These are phyloP conservation scores for Penicillium paxilli DNA, from an alignment of 495 filamentous ascomycete genomes.

Conservation along the genomic window DNA sequence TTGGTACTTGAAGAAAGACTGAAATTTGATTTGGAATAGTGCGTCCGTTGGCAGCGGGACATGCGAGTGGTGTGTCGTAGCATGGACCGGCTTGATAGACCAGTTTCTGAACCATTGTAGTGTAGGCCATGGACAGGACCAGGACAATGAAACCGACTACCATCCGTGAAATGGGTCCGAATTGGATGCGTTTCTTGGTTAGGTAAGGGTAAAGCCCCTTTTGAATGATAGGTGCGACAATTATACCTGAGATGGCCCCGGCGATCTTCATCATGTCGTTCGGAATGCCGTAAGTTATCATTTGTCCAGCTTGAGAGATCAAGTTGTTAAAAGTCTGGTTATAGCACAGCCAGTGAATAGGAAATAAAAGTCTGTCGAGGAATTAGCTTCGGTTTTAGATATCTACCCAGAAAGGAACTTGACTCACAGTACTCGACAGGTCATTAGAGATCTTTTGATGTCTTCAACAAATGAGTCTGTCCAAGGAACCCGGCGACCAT, in stretches of 20 bases:
- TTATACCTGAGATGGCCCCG: slow-evolving; percentile 28
- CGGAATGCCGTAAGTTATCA: slow-evolving; percentile 37
- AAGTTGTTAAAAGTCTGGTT: slow-evolving; percentile 47
- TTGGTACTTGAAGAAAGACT: slow-evolving; percentile 54
- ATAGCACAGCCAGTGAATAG: slow-evolving; percentile 29
- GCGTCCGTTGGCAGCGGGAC: slow-evolving; percentile 18
- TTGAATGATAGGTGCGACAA: slow-evolving; percentile 50
- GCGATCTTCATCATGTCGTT: slow-evolving; percentile 13
- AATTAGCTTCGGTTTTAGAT: neutral
- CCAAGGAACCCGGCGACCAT: slow-evolving; percentile 25
- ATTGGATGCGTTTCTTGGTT: slow-evolving; percentile 31
- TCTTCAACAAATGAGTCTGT: slow-evolving; percentile 53
- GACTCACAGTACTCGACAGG: slow-evolving; percentile 43
- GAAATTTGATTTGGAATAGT: slow-evolving; percentile 41
- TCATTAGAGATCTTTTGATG: slow-evolving; percentile 20
- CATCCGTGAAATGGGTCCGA: slow-evolving; percentile 54
- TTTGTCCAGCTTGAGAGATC: slow-evolving; percentile 55
- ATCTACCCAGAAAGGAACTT: neutral
- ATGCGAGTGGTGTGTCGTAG: slow-evolving; percentile 47
- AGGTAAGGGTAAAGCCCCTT: slow-evolving; percentile 47
- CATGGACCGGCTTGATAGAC: slow-evolving; percentile 45
- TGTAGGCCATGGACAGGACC: slow-evolving; percentile 47
- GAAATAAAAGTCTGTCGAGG: slow-evolving; percentile 17
- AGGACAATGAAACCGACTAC: slow-evolving; percentile 46
- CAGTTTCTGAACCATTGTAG: slow-evolving; percentile 44